Conservation (phyloP, 2,329 filamentous ascomycete species). For the Calonectria hawksworthii region DNA sequence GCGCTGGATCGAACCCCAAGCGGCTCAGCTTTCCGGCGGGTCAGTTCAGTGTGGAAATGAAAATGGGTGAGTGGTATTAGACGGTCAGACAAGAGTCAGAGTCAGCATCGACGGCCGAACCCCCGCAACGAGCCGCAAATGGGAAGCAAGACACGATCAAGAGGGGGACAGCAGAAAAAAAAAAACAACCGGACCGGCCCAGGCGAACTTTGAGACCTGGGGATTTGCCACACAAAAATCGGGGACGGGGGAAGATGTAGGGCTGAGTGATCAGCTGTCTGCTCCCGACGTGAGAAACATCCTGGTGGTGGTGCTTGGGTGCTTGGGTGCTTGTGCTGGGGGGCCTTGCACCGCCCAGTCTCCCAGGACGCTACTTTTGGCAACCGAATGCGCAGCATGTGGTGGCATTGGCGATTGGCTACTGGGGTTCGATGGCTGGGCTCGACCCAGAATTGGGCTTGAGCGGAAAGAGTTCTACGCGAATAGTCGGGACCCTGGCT, state of each 20-base stretch:
- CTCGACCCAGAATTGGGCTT: slow-evolving; percentile 15
- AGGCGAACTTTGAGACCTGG: slow-evolving; percentile 14
- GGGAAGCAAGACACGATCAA: slow-evolving; percentile 25
- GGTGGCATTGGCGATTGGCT: slow-evolving; percentile 29
- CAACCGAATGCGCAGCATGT: slow-evolving; percentile 29
- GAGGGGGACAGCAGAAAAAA: slow-evolving; percentile 8
- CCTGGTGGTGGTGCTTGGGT: not conserved
- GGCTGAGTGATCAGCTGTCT: slow-evolving; percentile 44
- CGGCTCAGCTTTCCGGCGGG: slow-evolving; percentile 9
- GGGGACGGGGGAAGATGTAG: slow-evolving; percentile 28
- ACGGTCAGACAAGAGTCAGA: slow-evolving; percentile 20
- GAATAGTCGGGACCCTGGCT: slow-evolving; percentile 1
- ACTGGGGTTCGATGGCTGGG: slow-evolving; percentile 1
- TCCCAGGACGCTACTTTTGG: slow-evolving; percentile 33
- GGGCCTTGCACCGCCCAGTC: slow-evolving; percentile 25
- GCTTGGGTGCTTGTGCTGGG: slow-evolving; percentile 18
- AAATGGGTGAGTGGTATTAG: slow-evolving; percentile 22
- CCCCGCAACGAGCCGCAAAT: slow-evolving; percentile 27
- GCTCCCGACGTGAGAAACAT: slow-evolving; percentile 10
- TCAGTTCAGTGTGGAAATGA: slow-evolving; percentile 13
- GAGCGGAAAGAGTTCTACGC: slow-evolving; percentile 10
- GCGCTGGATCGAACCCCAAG: slow-evolving; percentile 3
- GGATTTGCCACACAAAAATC: slow-evolving; percentile 23
- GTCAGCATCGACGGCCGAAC: slow-evolving; percentile 13
- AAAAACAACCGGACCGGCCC: slow-evolving; percentile 9